These are phyloP conservation scores for Spinellus fusiger DNA, from an alignment of 192 early-diverging fungal genomes.

Conservation along the genomic window DNA sequence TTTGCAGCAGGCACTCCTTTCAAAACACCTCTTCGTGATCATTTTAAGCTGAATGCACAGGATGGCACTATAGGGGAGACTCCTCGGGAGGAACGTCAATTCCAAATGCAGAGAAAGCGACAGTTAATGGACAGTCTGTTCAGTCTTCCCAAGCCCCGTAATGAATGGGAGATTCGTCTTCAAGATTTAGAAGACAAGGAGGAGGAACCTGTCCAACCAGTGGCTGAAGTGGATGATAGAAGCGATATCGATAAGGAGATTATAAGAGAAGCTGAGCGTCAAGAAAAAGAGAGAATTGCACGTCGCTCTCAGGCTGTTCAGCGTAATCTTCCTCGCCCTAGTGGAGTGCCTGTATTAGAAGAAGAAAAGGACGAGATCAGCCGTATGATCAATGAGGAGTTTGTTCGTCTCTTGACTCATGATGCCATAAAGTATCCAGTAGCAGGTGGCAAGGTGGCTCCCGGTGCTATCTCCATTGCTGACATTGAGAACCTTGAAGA, in stretches of 20 bases:
- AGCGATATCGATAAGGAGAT: constrained; percentile 57
- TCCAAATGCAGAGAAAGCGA: constrained; percentile 56
- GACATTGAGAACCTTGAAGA: constrained; percentile 49
- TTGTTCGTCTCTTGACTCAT: constrained; percentile 58
- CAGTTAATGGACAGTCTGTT: constrained; percentile 66
- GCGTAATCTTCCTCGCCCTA: constrained; percentile 70
- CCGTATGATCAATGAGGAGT: constrained; percentile 63
- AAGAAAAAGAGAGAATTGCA: constrained; percentile 44
- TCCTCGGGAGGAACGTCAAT: constrained; percentile 57
- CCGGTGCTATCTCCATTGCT: constrained; percentile 24
- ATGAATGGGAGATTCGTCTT: constrained; percentile 88
- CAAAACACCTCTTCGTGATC: constrained; percentile 52
- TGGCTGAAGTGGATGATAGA: constrained; percentile 62
- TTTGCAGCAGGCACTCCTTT: constrained; percentile 53
- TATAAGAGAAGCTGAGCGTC: constrained; percentile 41
- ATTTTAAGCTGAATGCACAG: constrained; percentile 53
- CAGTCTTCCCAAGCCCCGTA: constrained; percentile 79
- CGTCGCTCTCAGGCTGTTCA: constrained; percentile 75
- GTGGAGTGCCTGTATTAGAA: constrained; percentile 11
- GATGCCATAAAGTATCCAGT: constrained; percentile 72
- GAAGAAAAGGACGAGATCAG: constrained; percentile 39
- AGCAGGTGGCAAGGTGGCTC: constrained; percentile 49
- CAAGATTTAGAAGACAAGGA: constrained; percentile 55
- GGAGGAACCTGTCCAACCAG: constrained; percentile 15
- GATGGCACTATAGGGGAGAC: constrained; percentile 48